phyloP scores from a whole-genome alignment of 202 grass and related monocot species.

The Musa balbisiana region DNA sequence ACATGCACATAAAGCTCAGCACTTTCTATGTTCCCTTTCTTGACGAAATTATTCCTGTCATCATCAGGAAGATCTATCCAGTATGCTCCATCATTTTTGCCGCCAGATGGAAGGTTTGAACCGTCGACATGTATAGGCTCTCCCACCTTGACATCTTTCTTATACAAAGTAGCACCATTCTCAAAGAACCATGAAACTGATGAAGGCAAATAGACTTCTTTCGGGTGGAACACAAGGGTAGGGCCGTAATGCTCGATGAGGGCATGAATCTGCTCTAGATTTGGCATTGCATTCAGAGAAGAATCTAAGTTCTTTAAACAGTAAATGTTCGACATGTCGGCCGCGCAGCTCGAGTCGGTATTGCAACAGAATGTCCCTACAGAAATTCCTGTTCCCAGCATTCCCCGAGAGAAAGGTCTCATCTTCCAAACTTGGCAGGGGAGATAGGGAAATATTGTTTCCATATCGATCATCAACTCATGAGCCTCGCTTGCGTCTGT shows the following conservation, averaged over 20 bases:
- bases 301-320: constrained; percentile 67
- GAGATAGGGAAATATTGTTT: constrained; percentile 23
- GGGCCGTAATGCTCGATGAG: constrained; percentile 80
- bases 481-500: constrained; percentile 57
- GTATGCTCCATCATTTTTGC: constrained; percentile 64
- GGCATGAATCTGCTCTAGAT: constrained; percentile 62
- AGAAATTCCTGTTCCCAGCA: constrained; percentile 44
- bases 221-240: constrained; percentile 73
- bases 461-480: constrained; percentile 47
- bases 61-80: constrained; percentile 82
- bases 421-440: constrained; percentile 57
- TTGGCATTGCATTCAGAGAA: constrained; percentile 64
- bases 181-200: constrained; percentile 90
- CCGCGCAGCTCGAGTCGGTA: constrained; percentile 26
- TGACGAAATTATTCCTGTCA: constrained; percentile 35
- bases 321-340: constrained; percentile 24
- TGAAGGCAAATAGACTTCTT: constrained; percentile 73
- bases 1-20: constrained; percentile 69
- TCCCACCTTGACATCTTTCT: constrained; percentile 49
- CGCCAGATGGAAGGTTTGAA: constrained; percentile 65
- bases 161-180: constrained; percentile 64
- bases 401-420: constrained; percentile 61
- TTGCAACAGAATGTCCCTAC: constrained; percentile 76
- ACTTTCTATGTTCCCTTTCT: constrained; percentile 71
- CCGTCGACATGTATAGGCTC: constrained; percentile 53